Evolutionary conservation across 306 rosid species (phyloP).

Genomic region (Ceratonia siliqua): DNA sequence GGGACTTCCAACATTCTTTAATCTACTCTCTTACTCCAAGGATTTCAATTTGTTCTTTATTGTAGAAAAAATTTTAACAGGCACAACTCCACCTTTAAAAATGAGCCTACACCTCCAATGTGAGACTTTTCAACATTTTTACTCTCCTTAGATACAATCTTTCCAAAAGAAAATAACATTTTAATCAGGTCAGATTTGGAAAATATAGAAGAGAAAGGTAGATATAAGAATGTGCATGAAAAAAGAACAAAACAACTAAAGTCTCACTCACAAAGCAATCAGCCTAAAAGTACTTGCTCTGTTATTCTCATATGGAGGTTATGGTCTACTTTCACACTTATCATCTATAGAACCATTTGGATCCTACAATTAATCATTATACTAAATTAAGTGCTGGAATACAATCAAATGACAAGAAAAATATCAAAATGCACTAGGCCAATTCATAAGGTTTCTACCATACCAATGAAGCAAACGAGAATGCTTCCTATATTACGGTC

Average conservation of each 20-base stretch:
- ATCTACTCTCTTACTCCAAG: constrained; percentile 67
- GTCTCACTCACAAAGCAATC: neutral
- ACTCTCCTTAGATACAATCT: constrained; percentile 78
- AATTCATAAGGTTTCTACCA: constrained; percentile 5
- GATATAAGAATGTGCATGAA: constrained; percentile 29
- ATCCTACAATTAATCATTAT: constrained; percentile 60
- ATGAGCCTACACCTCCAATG: too few species aligned
- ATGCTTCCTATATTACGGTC: too few species aligned
- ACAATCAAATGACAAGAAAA: too few species aligned
- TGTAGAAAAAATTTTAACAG: too few species aligned
- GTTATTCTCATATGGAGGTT: constrained; percentile 91
- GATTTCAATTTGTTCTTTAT: constrained; percentile 89
- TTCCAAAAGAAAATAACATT: constrained; percentile 91
- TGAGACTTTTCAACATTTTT: too few species aligned
- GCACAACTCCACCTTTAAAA: too few species aligned
- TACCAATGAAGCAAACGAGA: neutral
- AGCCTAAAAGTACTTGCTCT: constrained; percentile 59
- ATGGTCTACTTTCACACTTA: constrained; percentile 72
- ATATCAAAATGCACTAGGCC: too few species aligned
- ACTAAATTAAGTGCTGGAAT: too few species aligned
- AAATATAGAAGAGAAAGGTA: neutral
- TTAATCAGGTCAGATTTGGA: constrained; percentile 79
- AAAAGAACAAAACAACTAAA: constrained; percentile 5
- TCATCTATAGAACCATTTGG: constrained; percentile 56
- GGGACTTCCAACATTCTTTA: too few species aligned